phyloP scores from a whole-genome alignment of 352 stramenopile genomes.

The Pythium vanterpoolii region DNA sequence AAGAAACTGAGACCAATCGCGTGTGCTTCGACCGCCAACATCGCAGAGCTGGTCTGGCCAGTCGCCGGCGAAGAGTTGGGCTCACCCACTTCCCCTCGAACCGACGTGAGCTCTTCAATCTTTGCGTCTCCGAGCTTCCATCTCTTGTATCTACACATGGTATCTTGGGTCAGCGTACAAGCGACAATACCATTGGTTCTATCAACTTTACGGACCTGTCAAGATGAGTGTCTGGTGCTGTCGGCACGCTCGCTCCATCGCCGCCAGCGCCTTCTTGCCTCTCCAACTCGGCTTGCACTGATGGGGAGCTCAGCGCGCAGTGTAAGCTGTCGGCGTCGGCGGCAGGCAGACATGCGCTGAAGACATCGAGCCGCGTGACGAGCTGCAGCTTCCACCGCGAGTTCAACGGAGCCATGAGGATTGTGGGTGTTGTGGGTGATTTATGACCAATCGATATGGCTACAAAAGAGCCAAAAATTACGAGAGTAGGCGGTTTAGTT shows the following conservation, averaged over 20 bases:
- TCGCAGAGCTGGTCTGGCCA: constrained; percentile 2
- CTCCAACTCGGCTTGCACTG: not conserved
- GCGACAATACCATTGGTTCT: not conserved
- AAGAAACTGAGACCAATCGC: constrained; percentile 52
- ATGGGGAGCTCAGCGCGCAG: not conserved
- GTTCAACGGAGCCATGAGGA: not conserved
- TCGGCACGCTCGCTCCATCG: not conserved
- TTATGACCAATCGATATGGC: constrained; percentile 25
- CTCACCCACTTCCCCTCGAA: constrained; percentile 5
- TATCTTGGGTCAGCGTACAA: no score
- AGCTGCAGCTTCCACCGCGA: constrained; percentile 18
- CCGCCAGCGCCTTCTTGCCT: not conserved
- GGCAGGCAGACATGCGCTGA: constrained; percentile 10
- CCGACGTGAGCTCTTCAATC: constrained; percentile 49
- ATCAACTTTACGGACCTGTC: constrained; percentile 30
- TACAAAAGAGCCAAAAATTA: constrained; percentile 1
- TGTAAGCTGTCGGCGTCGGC: constrained; percentile 2
- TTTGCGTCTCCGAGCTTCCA: constrained; percentile 59
- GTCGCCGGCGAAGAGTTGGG: not conserved
- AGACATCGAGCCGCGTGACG: constrained; percentile 15
- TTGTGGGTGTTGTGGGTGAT: not conserved
- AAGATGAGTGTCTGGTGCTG: constrained; percentile 28
- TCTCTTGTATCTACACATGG: constrained; percentile 49
- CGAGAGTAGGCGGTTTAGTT: not conserved
- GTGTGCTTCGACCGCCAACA: constrained; percentile 1